These are phyloP conservation scores for Yamadazyma triangularis DNA, from an alignment of 1,139 yeast genomes.

Conservation along the genomic window DNA sequence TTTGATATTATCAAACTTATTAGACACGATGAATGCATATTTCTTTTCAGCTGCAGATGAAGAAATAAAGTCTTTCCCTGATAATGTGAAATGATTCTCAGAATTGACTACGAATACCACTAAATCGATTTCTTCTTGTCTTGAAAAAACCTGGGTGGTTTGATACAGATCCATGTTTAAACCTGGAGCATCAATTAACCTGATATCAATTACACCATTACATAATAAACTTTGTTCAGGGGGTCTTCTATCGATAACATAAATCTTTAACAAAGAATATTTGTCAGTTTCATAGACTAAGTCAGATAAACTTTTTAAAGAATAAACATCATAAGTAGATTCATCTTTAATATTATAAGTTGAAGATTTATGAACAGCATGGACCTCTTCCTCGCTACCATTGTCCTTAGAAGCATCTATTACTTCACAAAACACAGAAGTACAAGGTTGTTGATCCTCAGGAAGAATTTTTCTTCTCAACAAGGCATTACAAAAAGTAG, in stretches of 20 bases:
- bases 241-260: slow-evolving; percentile 72
- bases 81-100: slow-evolving; percentile 89
- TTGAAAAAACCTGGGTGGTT: slow-evolving; percentile 90
- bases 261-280: slow-evolving; percentile 72
- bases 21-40: slow-evolving; percentile 89
- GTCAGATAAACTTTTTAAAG: slow-evolving; percentile 54
- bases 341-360: slow-evolving; percentile 59
- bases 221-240: slow-evolving; percentile 67
- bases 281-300: slow-evolving; percentile 73
- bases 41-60: slow-evolving; percentile 91
- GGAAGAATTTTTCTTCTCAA: slow-evolving; percentile 77
- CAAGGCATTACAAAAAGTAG: slow-evolving; percentile 91
- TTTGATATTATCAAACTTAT: slow-evolving; percentile 79
- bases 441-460: slow-evolving; percentile 97
- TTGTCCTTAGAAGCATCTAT: slow-evolving; percentile 74
- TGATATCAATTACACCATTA: slow-evolving; percentile 90
- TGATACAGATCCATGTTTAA: slow-evolving; percentile 89
- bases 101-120: slow-evolving; percentile 96
- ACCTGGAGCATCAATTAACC: slow-evolving; percentile 96
- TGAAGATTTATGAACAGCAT: slow-evolving; percentile 71
- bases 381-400: slow-evolving; percentile 79
- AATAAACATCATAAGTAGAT: slow-evolving; percentile 56
- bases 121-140: slow-evolving; percentile 96
- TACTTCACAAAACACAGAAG: slow-evolving; percentile 94
- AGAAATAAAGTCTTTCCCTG: slow-evolving; percentile 90